A percentile compares a stretch with the other conserved stretches of the same genome.
phyloP scores from a whole-genome alignment of 2,329 filamentous ascomycete species.

The Fusarium sp. region DNA sequence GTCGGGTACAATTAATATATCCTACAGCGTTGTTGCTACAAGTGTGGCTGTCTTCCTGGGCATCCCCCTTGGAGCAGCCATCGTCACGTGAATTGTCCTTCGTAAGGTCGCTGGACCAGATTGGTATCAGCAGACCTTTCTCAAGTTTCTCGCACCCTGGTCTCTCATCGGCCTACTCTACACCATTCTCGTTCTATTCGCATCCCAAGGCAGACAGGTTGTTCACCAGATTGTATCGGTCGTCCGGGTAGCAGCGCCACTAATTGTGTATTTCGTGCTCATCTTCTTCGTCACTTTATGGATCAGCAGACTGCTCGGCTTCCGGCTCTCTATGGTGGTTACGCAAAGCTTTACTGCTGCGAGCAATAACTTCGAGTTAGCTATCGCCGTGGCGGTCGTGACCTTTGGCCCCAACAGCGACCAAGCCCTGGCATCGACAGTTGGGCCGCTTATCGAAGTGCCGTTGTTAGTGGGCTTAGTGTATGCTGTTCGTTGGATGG shows the following conservation, averaged over 20 bases:
- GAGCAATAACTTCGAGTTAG: background rate
- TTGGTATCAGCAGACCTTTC: slow-evolving; percentile 76
- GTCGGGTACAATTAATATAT: slow-evolving; percentile 51
- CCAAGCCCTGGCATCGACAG: background rate
- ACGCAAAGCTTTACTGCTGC: background rate
- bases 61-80: slow-evolving; percentile 82
- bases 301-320: background rate
- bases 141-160: slow-evolving; percentile 76
- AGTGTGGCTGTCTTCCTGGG: slow-evolving; percentile 88
- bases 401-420: background rate
- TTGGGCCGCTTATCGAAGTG: no score
- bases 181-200: slow-evolving; percentile 88
- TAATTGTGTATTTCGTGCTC: background rate
- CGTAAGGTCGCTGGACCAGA: slow-evolving; percentile 63
- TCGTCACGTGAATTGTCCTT: slow-evolving; percentile 76
- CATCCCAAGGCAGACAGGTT: slow-evolving; percentile 80
- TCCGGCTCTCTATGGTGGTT: background rate
- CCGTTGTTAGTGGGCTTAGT: no score
- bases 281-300: background rate
- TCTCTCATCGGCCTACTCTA: slow-evolving; percentile 87
- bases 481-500: no score
- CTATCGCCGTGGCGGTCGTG: background rate
- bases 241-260: background rate
- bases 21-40: slow-evolving; percentile 77
- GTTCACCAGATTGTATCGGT: background rate